Percentiles rank a stretch among this genome's conserved stretches.
These are phyloP conservation scores for Emergomyces africanus DNA, from an alignment of 2,329 filamentous ascomycete genomes.

Conservation along the genomic window DNA sequence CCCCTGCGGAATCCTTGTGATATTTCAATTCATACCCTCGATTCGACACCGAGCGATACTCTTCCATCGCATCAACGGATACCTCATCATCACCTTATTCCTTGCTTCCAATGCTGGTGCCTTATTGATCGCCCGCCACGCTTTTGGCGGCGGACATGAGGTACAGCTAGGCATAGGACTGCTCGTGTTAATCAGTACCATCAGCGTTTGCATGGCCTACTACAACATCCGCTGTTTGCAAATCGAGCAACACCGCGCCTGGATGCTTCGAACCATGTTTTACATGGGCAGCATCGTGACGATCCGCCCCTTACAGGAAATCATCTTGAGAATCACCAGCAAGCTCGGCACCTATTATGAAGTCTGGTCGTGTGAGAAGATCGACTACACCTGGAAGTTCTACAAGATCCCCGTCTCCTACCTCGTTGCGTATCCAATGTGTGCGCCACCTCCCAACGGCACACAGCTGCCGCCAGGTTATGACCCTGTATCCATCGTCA, in stretches of 20 bases:
- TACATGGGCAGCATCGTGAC: constrained; percentile 24
- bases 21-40: constrained; percentile 31
- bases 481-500: constrained; percentile 4
- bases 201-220: constrained; percentile 35
- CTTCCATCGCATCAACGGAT: constrained; percentile 50
- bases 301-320: constrained; percentile 25
- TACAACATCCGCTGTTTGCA: constrained; percentile 48
- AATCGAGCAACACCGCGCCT: constrained; percentile 51
- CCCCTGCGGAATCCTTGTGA: constrained; percentile 27
- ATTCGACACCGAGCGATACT: constrained; percentile 37
- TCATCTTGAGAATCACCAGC: constrained; percentile 30
- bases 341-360: constrained; percentile 22
- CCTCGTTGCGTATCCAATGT: constrained; percentile 16
- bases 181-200: constrained; percentile 34
- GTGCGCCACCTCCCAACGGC: background rate
- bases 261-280: constrained; percentile 48
- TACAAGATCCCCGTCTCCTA: constrained; percentile 21
- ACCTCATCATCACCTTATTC: constrained; percentile 39
- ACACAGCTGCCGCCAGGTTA: background rate
- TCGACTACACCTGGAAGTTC: constrained; percentile 30
- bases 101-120: constrained; percentile 36
- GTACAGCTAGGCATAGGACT: constrained; percentile 36
- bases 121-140: constrained; percentile 39
- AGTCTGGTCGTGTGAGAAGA: constrained; percentile 36
- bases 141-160: constrained; percentile 43